These are phyloP conservation scores for Marasmius oreades DNA, from an alignment of 1,284 basidiomycete species.

Conservation along the genomic window DNA sequence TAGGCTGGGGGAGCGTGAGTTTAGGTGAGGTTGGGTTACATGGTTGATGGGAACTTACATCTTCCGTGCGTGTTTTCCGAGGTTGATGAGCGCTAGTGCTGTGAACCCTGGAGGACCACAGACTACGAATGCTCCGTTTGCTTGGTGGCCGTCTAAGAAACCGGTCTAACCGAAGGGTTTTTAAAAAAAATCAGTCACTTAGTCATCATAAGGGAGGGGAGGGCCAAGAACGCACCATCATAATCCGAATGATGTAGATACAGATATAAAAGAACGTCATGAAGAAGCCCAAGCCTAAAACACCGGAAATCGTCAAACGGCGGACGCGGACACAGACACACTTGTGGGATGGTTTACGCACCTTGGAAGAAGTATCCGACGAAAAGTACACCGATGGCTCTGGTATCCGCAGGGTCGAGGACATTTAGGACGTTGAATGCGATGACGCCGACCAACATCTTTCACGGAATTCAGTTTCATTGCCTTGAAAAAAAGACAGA, in stretches of 20 bases:
- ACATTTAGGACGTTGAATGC: slow-evolving; percentile 42
- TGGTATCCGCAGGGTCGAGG: slow-evolving; percentile 30
- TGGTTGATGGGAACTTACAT: slow-evolving; percentile 29
- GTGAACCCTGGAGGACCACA: slow-evolving; percentile 49
- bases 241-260: slow-evolving; percentile 47
- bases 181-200: neutral
- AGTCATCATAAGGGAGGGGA: too few species aligned
- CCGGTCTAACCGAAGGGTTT: slow-evolving; percentile 33
- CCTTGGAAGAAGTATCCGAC: slow-evolving; percentile 49
- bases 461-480: slow-evolving; percentile 4
- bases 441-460: slow-evolving; percentile 50
- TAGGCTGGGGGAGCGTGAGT: slow-evolving; percentile 26
- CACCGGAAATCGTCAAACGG: slow-evolving; percentile 2
- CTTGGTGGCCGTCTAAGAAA: slow-evolving; percentile 46
- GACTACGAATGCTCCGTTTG: slow-evolving; percentile 46
- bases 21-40: neutral
- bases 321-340: slow-evolving; percentile 2
- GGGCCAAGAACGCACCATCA: slow-evolving; percentile 38
- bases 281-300: slow-evolving; percentile 42
- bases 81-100: slow-evolving; percentile 42
- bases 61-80: slow-evolving; percentile 35
- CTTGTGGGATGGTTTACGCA: slow-evolving; percentile 14
- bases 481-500: slow-evolving; percentile 5
- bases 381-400: slow-evolving; percentile 39
- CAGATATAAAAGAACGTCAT: slow-evolving; percentile 50